phyloP scores from a whole-genome alignment of 2,329 filamentous ascomycete genomes.

The Phoma sp. region DNA sequence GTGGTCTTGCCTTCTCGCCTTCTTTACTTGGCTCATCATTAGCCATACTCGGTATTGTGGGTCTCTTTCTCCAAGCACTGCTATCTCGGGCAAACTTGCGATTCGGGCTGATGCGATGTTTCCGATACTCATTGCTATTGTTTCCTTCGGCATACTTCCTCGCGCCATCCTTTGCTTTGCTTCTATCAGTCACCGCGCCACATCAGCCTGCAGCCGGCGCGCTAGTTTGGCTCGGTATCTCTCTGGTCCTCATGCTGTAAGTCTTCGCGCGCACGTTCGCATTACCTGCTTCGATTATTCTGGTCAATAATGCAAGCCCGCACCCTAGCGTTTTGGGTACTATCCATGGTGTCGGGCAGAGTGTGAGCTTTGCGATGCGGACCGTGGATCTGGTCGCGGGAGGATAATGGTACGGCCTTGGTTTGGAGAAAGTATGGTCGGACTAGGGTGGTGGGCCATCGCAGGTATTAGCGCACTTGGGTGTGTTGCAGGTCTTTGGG shows the following conservation, averaged over 20 bases:
- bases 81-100: constrained; percentile 70
- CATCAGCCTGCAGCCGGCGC: constrained; percentile 61
- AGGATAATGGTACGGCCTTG: constrained; percentile 61
- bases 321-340: constrained; percentile 63
- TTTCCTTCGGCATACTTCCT: constrained; percentile 75
- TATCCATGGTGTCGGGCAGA: constrained; percentile 65
- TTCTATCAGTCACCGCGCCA: constrained; percentile 61
- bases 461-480: constrained; percentile 28
- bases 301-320: constrained; percentile 65
- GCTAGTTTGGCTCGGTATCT: constrained; percentile 70
- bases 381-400: constrained; percentile 63
- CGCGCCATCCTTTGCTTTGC: constrained; percentile 72
- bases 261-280: constrained; percentile 76
- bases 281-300: constrained; percentile 62
- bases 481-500: constrained; percentile 13
- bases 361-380: constrained; percentile 59
- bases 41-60: constrained; percentile 75
- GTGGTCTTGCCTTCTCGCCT: constrained; percentile 76
- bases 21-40: constrained; percentile 77
- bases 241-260: constrained; percentile 69
- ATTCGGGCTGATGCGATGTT: constrained; percentile 72
- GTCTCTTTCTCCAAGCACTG: constrained; percentile 74
- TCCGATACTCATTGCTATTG: constrained; percentile 70
- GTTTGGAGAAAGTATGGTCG: constrained; percentile 61
- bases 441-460: constrained; percentile 64